These are phyloP conservation scores for Aspergillus panamensis DNA, from an alignment of 495 filamentous ascomycete species.

Conservation along the genomic window DNA sequence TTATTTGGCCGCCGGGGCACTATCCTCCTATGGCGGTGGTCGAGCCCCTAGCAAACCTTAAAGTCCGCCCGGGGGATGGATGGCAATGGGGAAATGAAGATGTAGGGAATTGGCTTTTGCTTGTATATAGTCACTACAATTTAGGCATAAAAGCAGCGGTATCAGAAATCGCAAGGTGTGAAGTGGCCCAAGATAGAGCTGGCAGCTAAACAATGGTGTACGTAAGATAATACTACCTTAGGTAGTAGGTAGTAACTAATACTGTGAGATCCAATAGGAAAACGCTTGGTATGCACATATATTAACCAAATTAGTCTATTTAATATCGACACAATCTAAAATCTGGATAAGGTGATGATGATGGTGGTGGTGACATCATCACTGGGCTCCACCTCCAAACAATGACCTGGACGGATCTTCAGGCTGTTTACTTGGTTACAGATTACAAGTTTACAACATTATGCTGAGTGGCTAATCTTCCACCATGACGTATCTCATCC, in stretches of 20 bases:
- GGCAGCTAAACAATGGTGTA: neutral
- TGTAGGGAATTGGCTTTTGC: too few species aligned
- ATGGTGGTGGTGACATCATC: conserved; percentile 14
- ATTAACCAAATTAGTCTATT: neutral
- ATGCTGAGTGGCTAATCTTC: neutral
- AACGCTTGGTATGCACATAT: neutral
- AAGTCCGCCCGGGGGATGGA: too few species aligned
- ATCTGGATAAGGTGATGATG: neutral
- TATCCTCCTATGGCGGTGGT: too few species aligned
- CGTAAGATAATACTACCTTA: neutral
- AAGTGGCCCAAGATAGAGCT: too few species aligned
- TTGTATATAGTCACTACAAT: neutral
- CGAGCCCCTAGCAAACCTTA: too few species aligned
- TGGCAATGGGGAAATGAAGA: too few species aligned
- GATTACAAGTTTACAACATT: neutral
- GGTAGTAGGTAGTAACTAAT: neutral
- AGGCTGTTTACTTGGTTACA: neutral
- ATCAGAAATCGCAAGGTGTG: neutral
- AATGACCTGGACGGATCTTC: neutral
- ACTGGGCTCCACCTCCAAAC: neutral
- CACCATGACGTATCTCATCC: neutral
- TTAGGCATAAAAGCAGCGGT: neutral
- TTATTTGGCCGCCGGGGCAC: too few species aligned
- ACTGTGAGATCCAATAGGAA: neutral
- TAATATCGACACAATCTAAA: neutral